These are phyloP conservation scores for Discostella stelligeroides DNA, from an alignment of 108 stramenopile species.

Conservation along the genomic window DNA sequence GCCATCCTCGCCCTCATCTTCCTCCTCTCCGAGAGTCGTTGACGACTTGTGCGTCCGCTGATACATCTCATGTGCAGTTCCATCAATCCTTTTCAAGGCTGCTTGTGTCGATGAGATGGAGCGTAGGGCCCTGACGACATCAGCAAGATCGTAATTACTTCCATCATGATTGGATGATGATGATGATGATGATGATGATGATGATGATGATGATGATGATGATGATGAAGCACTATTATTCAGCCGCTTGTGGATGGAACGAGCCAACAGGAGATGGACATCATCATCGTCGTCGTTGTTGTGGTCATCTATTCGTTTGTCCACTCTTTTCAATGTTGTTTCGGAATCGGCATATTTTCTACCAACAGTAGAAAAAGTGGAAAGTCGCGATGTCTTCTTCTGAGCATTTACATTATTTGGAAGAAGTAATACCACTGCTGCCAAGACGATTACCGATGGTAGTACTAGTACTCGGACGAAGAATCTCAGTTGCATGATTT, in stretches of 20 bases:
- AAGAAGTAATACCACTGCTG: not conserved
- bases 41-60: constrained; percentile 68
- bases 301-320: too few species aligned
- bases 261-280: constrained; percentile 11
- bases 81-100: constrained; percentile 81
- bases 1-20: constrained; percentile 15
- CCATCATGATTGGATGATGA: not conserved
- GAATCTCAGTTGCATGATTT: not conserved
- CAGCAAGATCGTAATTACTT: constrained; percentile 10
- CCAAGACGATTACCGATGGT: not conserved
- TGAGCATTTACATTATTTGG: not conserved
- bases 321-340: not conserved
- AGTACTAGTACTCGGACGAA: too few species aligned
- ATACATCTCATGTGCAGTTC: constrained; percentile 81
- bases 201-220: too few species aligned
- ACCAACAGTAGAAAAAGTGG: too few species aligned
- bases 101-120: constrained; percentile 61
- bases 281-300: not conserved
- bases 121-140: constrained; percentile 43
- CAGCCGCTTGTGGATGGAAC: constrained; percentile 19
- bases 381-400: not conserved
- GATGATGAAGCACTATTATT: too few species aligned
- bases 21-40: constrained; percentile 27
- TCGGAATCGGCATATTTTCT: too few species aligned
- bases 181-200: not conserved